phyloP scores from a whole-genome alignment of 2,329 filamentous ascomycete species.

The Aspergillus neoniger region DNA sequence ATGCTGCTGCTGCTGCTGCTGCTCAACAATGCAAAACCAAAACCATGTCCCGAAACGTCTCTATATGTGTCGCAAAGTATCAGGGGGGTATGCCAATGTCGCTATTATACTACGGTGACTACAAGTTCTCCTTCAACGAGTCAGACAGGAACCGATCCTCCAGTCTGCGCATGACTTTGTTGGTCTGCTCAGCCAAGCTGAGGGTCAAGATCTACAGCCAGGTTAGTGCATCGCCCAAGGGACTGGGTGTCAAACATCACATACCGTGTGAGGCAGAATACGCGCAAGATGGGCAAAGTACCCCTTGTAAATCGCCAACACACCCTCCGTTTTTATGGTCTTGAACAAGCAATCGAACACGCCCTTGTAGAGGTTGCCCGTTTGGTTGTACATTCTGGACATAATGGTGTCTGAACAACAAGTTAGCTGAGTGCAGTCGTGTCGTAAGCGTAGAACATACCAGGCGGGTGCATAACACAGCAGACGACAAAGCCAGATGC shows the following conservation, averaged over 20 bases:
- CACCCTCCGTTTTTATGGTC: constrained; percentile 86
- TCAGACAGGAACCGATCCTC: constrained; percentile 63
- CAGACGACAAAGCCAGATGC: constrained; percentile 95
- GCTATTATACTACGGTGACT: constrained; percentile 16
- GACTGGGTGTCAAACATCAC: constrained; percentile 21
- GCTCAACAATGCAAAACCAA: neutral
- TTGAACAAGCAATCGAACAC: constrained; percentile 90
- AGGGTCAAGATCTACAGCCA: constrained; percentile 73
- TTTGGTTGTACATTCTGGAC: constrained; percentile 98
- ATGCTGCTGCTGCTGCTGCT: neutral
- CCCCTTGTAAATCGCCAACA: constrained; percentile 95
- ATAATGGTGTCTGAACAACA: constrained; percentile 80
- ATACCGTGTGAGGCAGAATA: constrained; percentile 86
- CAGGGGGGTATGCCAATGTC: neutral
- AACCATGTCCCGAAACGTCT: constrained; percentile 7
- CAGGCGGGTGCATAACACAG: constrained; percentile 95
- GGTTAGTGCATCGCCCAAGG: constrained; percentile 23
- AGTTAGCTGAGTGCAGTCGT: constrained; percentile 9
- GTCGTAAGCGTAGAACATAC: constrained; percentile 49
- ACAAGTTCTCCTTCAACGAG: constrained; percentile 51
- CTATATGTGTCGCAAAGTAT: neutral
- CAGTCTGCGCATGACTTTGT: constrained; percentile 81
- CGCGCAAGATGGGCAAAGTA: constrained; percentile 92
- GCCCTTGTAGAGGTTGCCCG: constrained; percentile 91
- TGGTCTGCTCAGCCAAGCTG: constrained; percentile 93